Conservation (phyloP, 164 flowering plant genomes). For the Liquidambar formosana region DNA sequence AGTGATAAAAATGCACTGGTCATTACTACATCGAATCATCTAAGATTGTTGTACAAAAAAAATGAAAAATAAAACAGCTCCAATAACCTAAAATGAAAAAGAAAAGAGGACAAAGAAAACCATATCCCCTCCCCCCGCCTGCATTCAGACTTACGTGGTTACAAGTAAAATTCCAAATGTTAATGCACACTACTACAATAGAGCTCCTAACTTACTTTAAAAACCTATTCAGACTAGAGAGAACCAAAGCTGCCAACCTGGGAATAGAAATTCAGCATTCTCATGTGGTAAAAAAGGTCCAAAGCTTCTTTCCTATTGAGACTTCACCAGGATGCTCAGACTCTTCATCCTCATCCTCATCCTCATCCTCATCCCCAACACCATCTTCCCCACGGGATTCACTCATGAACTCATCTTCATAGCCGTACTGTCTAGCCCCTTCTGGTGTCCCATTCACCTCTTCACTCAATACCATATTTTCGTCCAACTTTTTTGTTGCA, state of each 20-base stretch:
- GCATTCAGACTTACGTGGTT: background rate
- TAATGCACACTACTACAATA: slow-evolving; percentile 25
- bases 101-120: background rate
- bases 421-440: slow-evolving; percentile 17
- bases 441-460: slow-evolving; percentile 51
- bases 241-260: background rate
- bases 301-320: slow-evolving; percentile 68
- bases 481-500: slow-evolving; percentile 15
- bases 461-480: slow-evolving; percentile 40
- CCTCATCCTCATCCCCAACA: slow-evolving; percentile 25
- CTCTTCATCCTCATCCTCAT: slow-evolving; percentile 30
- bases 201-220: slow-evolving; percentile 13
- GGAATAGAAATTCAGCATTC: background rate
- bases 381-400: slow-evolving; percentile 29
- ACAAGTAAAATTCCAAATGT: slow-evolving; percentile 20
- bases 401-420: slow-evolving; percentile 27
- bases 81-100: slow-evolving; percentile 1
- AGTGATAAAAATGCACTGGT: slow-evolving; percentile 16
- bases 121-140: slow-evolving; percentile 1
- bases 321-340: slow-evolving; percentile 56
- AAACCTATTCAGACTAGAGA: slow-evolving; percentile 7
- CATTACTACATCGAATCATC: slow-evolving; percentile 18
- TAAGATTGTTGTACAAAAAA: background rate
- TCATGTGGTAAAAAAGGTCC: slow-evolving; percentile 65
- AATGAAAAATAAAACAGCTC: background rate